Evolutionary conservation across 2,329 filamentous ascomycete species (phyloP), one percentile per base, ranked within the genome.

Genomic region (Cercospora sojina): DNA sequence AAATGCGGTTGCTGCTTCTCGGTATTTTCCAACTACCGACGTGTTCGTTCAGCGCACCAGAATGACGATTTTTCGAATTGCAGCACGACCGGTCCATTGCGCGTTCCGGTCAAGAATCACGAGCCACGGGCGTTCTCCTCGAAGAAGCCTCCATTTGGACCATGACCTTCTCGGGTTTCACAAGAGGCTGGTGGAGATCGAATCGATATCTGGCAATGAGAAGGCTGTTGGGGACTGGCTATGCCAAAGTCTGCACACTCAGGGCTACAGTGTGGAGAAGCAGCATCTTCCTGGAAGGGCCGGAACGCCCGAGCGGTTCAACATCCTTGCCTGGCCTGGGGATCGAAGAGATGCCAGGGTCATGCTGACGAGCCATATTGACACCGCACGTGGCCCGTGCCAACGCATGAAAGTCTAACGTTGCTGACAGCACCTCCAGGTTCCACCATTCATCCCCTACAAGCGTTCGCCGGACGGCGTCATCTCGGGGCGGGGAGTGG

Each of bases 371-470:
- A 38, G 35, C 35, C 35, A 38, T 12, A 9, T 38, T 13, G 35
- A 38, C 35, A 38, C 35, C 7, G 35, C 35, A 38, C 8, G 35
- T 38, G 6, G 8, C 3, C 12, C 35, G 3, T 3, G 8, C 5
- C 6, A 3, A 3, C 10, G 13, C 3, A 6, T 38, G 7, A 38
- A 13, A 6, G 13, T 38, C 6, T 7, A 3, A 6, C 10, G 35
- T 38, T 12, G 35, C 35, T 38, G 35, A 38, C 35, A 6, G 35
- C 35, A 13, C 10, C 35, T 38, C 6, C 29, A 77, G 76, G 89
- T 91, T 0, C 90, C 91, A 0, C 91, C 91, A 0, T 87, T 86
- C 76, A 89, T 91, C 65, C 88, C 88, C 0, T 81, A 84, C 32
- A 79, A 83, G 35, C 59, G 64, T 59, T 59, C 64, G 49, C 83